Base-by-base conservation (phyloP, 441 rosid genomes). In the Macaranga tanarius region DNA sequence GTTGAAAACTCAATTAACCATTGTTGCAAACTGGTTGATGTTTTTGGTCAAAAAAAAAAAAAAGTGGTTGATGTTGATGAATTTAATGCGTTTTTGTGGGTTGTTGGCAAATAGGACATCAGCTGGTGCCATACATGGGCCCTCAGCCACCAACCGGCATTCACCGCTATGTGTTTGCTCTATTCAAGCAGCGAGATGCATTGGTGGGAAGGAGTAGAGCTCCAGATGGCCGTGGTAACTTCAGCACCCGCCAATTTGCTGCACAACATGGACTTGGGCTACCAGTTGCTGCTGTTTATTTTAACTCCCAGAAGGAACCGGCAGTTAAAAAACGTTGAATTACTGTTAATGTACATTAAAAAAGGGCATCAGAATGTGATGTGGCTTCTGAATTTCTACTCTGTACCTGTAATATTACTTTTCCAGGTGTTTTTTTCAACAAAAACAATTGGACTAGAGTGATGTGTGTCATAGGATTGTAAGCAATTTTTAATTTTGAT, bases 121-220 rank as follows among this genome's bases (percentile, higher is more conserved):
- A 89, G 83, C 73, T 91, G 70, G 74, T 91, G 44, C 75, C 85
- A 0, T 91, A 91, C 77, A 76, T 83, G 86, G 98, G 91, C 1
- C 98, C 98, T 11, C 85, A 84, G 19, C 98, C 98, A 10, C 94
- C 90, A 10, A 89, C 87, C 28, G 98, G 97, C n/a, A 91, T 90
- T 73, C 98, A 93, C 82, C 89, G 97, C 38, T 91, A 83, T 79
- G 86, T 90, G 54, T 58, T 90, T 23, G 93, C 88, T 40, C 84
- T 92, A 19, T 93, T 90, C 82, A 85, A 87, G 78, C 98, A 93
- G 70, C 81, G 73, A 79, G 81, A 81, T 2, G 79, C 86, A 22
- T 26, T 92, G 61, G 88, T 84, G 74, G 61, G 76, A 44, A 72
- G 85, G 61, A 38, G 44, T 47, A 84, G 81, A 69, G 84, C 83